Base-by-base conservation (phyloP, 2,329 filamentous ascomycete genomes). In the Rugonectria rugulosa region DNA sequence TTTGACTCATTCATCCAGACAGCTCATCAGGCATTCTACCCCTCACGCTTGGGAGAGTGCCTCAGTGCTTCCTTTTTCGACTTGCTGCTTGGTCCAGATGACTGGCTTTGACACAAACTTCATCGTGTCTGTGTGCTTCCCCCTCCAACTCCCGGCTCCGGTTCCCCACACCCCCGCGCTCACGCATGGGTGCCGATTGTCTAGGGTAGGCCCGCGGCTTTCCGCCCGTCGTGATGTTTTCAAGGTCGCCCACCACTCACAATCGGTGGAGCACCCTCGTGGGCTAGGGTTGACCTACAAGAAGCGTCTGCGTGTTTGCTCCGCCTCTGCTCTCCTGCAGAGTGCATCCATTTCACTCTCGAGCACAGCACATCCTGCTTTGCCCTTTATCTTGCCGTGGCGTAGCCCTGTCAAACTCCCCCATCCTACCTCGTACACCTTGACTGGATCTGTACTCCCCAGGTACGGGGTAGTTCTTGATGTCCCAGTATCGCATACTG, bases 251-350 rank as follows among this genome's bases (percentile, higher is more conserved):
- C 57, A 64, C 65, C 65, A 67, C 53, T 67, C 65, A 68, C 41
- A 48, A 64, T 59, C 63, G 45, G 57, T 65, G 55, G 61, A 58
- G 60, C 54, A 47, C 31, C 65, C 65, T 62, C 65, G 65, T 68
- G 65, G 64, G 51, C 46, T 47, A 51, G 40, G 26, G 47, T 21
- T 34, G 45, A 43, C 37, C 47, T 52, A 41, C 40, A 36, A 47
- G 14, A 42, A 41, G 49, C 21, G 26, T 29, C 48, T 38, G 24
- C 49, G 24, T 29, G 42, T 46, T 24, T 43, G 43, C 43, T 53
- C 48, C 43, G 46, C 46, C 46, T 48, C 20, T 27, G 5, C 32
- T 34, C 36, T 40, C 36, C 41, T 54, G 55, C 55, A 46, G 34
- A 19, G 8, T 24, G 38, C 29, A 37, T 34, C 32, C 36, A 5